Evolutionary conservation across 139 green algal genomes (phyloP).

Genomic region (Coelastrella sp.): DNA sequence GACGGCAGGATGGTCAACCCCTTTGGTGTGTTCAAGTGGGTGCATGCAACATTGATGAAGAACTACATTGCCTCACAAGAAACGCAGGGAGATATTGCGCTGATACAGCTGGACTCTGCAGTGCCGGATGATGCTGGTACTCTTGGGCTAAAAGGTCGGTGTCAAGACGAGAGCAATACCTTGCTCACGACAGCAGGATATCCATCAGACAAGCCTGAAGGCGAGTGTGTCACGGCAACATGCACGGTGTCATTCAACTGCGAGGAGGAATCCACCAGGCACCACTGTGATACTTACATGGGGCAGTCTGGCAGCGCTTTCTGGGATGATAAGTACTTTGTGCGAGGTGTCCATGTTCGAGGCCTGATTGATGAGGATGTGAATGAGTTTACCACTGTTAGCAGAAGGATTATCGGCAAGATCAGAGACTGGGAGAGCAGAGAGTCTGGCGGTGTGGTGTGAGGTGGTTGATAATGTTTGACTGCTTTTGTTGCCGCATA

Average conservation of each 20-base stretch:
- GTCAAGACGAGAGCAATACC: background rate
- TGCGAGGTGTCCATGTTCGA: constrained; percentile 38
- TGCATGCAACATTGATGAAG: constrained; percentile 23
- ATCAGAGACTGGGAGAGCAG: constrained; percentile 36
- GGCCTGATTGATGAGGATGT: constrained; percentile 19
- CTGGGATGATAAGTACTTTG: constrained; percentile 28
- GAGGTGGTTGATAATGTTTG: background rate
- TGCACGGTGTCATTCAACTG: constrained; percentile 25
- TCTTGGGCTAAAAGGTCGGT: constrained; percentile 20
- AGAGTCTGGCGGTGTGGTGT: background rate
- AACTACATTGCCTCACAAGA: constrained; percentile 34
- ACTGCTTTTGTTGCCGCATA: background rate
- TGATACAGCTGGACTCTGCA: constrained; percentile 7
- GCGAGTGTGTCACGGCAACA: background rate
- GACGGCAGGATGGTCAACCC: constrained; percentile 36
- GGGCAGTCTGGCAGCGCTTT: constrained; percentile 34
- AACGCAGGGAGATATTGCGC: constrained; percentile 24
- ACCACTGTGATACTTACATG: constrained; percentile 46
- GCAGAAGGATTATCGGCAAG: constrained; percentile 1
- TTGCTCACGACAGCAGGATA: constrained; percentile 34
- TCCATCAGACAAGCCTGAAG: constrained; percentile 30
- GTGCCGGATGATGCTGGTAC: background rate
- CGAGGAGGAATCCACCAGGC: constrained; percentile 5
- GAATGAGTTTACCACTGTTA: constrained; percentile 47
- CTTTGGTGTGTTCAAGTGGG: constrained; percentile 38